Percentiles rank a stretch among this genome's conserved stretches.
Evolutionary conservation across 2,329 filamentous ascomycete species (phyloP).

Genomic region (Paraconiothyrium sp.): DNA sequence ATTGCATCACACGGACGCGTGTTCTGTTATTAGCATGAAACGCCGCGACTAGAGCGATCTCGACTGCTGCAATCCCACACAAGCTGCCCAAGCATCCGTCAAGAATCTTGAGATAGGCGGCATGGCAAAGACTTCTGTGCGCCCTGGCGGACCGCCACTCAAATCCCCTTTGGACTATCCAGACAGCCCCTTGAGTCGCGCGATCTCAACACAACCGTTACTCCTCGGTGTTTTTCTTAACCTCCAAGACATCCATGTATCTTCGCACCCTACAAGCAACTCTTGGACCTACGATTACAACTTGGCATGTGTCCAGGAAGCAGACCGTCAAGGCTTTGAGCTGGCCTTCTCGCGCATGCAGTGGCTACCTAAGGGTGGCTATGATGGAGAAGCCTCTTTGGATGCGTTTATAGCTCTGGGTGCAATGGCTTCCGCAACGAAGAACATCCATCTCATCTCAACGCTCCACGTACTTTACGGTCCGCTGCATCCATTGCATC

Average conservation of each 20-base stretch:
- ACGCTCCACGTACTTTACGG: slow-evolving; percentile 5
- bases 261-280: background rate
- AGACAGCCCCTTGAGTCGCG: slow-evolving; percentile 1
- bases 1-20: background rate
- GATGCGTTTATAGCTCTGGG: slow-evolving; percentile 2
- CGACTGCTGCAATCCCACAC: background rate
- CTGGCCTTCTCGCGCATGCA: slow-evolving; percentile 5
- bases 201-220: slow-evolving; percentile 1
- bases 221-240: slow-evolving; percentile 1
- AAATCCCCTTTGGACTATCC: slow-evolving; percentile 1
- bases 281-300: slow-evolving; percentile 5
- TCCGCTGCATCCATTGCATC: slow-evolving; percentile 1
- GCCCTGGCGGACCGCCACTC: slow-evolving; percentile 1
- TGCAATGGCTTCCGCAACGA: slow-evolving; percentile 6
- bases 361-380: background rate
- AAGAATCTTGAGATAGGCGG: background rate
- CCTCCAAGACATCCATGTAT: background rate
- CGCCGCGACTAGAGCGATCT: slow-evolving; percentile 1
- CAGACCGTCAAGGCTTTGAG: slow-evolving; percentile 5
- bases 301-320: slow-evolving; percentile 5
- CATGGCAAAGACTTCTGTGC: slow-evolving; percentile 2
- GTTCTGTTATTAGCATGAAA: background rate
- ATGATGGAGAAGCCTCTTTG: slow-evolving; percentile 3
- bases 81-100: background rate
- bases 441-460: slow-evolving; percentile 3